phyloP scores from a whole-genome alignment of 257 asterid genomes.

The Verbascum thapsus region DNA sequence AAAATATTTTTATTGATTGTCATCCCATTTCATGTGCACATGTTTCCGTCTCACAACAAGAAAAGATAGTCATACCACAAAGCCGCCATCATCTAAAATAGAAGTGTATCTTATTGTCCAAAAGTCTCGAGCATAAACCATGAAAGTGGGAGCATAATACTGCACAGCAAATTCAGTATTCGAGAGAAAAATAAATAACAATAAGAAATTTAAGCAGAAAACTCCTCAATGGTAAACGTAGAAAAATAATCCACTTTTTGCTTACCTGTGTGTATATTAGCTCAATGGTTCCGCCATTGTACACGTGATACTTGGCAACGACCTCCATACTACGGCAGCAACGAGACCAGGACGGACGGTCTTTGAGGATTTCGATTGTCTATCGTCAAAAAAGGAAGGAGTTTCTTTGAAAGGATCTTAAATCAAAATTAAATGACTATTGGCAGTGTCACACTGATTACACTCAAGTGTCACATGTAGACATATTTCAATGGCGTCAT shows the following conservation, averaged over 20 bases:
- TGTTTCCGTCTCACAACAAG: neutral
- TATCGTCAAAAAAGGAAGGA: slow-evolving; percentile 29
- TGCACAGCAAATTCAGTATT: slow-evolving; percentile 23
- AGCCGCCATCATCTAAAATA: slow-evolving; percentile 44
- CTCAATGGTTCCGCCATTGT: slow-evolving; percentile 48
- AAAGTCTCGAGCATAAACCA: slow-evolving; percentile 57
- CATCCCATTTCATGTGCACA: neutral
- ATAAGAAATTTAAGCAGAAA: slow-evolving; percentile 11
- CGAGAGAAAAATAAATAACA: neutral
- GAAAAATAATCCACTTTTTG: slow-evolving; percentile 13
- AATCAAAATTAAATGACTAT: slow-evolving; percentile 1
- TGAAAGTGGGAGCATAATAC: slow-evolving; percentile 52
- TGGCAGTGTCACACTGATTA: neutral
- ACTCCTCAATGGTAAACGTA: slow-evolving; percentile 13
- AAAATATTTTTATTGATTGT: slow-evolving; percentile 5
- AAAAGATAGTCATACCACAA: slow-evolving; percentile 42
- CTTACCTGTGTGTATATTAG: slow-evolving; percentile 45
- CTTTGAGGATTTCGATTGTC: slow-evolving; percentile 46
- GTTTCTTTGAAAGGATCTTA: slow-evolving; percentile 7
- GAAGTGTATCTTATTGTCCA: slow-evolving; percentile 56
- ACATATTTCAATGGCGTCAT: too few species aligned
- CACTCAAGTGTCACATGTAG: too few species aligned
- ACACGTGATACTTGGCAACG: slow-evolving; percentile 33
- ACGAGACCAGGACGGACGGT: slow-evolving; percentile 43
- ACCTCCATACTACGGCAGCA: slow-evolving; percentile 41